Conservation (phyloP, 169 alveolate species). For the Eimeria maxima region DNA sequence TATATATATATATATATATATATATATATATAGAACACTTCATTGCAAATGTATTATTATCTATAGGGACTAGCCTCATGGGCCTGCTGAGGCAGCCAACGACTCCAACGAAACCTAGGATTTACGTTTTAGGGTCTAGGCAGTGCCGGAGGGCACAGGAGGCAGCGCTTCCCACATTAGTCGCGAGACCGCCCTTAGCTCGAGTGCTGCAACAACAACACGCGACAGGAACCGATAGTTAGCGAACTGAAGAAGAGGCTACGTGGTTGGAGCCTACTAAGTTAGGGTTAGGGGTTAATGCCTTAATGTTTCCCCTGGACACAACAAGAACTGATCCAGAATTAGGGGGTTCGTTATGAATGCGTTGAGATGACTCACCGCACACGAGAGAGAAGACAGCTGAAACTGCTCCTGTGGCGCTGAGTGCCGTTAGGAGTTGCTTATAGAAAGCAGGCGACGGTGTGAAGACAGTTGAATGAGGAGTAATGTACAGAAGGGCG, state of each 20-base stretch:
- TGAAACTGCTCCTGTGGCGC: background rate
- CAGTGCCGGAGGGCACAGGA: background rate
- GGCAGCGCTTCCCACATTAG: constrained; percentile 46
- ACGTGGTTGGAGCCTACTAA: background rate
- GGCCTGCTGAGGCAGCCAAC: background rate
- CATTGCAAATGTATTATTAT: no score
- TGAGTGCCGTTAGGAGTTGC: constrained; percentile 36
- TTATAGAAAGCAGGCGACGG: background rate
- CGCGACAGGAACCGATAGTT: background rate
- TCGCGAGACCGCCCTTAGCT: background rate
- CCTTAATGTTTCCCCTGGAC: background rate
- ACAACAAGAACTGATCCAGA: background rate
- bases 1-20: background rate
- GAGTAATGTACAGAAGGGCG: background rate
- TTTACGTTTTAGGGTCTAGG: constrained; percentile 8
- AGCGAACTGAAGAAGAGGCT: background rate
- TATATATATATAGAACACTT: background rate
- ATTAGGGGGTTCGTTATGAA: background rate
- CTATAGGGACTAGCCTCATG: no score
- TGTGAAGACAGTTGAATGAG: background rate
- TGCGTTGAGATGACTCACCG: background rate
- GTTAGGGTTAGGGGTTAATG: background rate
- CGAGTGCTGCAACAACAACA: background rate
- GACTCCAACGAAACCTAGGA: background rate
- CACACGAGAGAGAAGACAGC: background rate